Evolutionary conservation across 306 rosid species (phyloP), one percentile per base, ranked within the genome.

Genomic region (Ziziphus jujuba): DNA sequence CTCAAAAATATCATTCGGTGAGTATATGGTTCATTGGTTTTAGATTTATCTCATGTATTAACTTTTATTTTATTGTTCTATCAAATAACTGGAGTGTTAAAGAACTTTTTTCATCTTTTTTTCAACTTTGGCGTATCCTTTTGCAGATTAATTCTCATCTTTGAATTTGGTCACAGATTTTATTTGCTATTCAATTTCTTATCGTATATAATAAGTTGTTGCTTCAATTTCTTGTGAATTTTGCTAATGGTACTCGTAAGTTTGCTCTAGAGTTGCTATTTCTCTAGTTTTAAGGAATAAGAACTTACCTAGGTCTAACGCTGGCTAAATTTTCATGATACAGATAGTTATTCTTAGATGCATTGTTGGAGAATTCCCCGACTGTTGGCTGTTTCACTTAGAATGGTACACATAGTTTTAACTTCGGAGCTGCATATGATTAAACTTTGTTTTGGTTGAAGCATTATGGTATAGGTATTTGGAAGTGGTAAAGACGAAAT

Each of bases 281-380:
- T 52, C 1, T 23, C 21, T 17, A n/a, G 17, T 47, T 20, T n/a
- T 58, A 1, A 4, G 34, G 8, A 25, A 19, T 51, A 34, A 20
- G 11, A 48, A 14, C 40, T 51, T 35, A 40, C 44, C 28, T 24
- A 53, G 50, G 9, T 15, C 21, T 59, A 10, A 28, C 36, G 45
- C n/a, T 21, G 5, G 10, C 24, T 52, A 23, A n/a, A 23, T 51
- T 71, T 71, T 60, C 8, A 21, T 62, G 56, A 2, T 51, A 62
- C 69, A 71, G 75, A 62, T 56, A 52, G 49, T 62, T 53, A 71
- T 58, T 52, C 67, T 6, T 62, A 71, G 75, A 52, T 11, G 56
- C 67, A 10, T 8, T 48, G 59, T 45, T 8, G 13, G 60, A 61
- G n/a, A 14, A 34, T 12, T n/a, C 35, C 15, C 16, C 6, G 53